Conservation (phyloP, 2,329 filamentous ascomycete species). For the Colletotrichum tamarilloi region DNA sequence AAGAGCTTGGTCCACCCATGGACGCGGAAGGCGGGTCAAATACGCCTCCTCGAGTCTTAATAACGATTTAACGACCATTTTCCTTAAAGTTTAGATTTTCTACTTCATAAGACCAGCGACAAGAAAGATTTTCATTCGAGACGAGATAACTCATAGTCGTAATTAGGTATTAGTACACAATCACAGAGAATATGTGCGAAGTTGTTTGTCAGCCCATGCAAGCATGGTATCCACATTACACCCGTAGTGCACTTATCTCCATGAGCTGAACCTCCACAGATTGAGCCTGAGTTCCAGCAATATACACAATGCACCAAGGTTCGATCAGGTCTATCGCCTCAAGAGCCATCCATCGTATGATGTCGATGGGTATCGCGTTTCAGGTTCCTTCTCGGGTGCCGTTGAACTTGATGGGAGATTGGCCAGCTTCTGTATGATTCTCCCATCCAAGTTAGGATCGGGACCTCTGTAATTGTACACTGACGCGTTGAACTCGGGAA, state of each 20-base stretch:
- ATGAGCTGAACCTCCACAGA: too few relatives aligned
- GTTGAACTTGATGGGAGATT: conserved; percentile 7
- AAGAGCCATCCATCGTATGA: conserved; percentile 15
- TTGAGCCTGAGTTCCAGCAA: too few relatives aligned
- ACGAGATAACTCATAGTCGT: background rate
- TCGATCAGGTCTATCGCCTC: background rate
- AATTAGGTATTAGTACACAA: background rate
- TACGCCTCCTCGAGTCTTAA: conserved; percentile 18
- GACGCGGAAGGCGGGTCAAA: conserved; percentile 1
- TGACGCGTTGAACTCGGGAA: conserved; percentile 6
- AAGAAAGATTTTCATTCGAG: background rate
- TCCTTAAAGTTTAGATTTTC: background rate
- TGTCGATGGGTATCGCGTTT: conserved; percentile 6
- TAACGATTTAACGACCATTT: background rate
- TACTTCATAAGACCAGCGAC: background rate
- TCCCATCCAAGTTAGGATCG: conserved; percentile 15
- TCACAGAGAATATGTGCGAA: background rate
- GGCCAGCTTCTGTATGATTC: conserved; percentile 19
- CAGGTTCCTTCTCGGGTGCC: background rate
- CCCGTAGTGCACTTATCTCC: too few relatives aligned
- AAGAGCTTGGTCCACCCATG: background rate
- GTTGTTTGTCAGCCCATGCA: background rate
- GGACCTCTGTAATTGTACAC: conserved; percentile 29
- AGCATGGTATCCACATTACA: background rate
- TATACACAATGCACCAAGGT: background rate